These are phyloP conservation scores for Leishmania amazonensis DNA, from an alignment of 208 protist species.

Conservation along the genomic window DNA sequence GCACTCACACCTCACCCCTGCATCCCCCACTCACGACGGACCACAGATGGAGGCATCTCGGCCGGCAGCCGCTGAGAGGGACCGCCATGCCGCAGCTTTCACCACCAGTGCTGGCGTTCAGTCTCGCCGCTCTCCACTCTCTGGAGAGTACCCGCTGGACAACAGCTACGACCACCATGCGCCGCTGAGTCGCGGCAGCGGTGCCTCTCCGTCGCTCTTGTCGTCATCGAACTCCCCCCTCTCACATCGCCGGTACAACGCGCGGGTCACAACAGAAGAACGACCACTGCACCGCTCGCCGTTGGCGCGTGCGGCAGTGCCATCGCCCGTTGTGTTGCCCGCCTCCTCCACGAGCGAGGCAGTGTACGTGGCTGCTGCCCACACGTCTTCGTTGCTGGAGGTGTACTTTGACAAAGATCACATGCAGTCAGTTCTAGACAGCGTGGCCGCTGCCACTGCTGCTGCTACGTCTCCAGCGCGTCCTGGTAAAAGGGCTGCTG, in stretches of 20 bases:
- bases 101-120: neutral
- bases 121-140: neutral
- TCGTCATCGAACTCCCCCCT: neutral
- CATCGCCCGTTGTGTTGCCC: constrained; percentile 18
- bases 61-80: neutral
- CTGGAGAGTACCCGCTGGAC: neutral
- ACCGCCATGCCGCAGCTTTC: neutral
- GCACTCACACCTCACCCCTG: neutral
- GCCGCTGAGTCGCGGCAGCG: neutral
- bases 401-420: constrained; percentile 23
- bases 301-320: constrained; percentile 2
- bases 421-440: constrained; percentile 19
- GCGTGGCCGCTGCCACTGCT: constrained; percentile 5
- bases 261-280: neutral
- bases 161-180: neutral
- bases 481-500: neutral
- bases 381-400: constrained; percentile 11
- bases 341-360: constrained; percentile 15
- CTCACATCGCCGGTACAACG: neutral
- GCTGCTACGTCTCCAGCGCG: neutral
- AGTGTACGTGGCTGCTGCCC: constrained; percentile 5
- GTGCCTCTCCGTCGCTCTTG: neutral
- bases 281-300: neutral
- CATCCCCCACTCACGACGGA: neutral
- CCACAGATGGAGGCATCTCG: neutral